Percentiles rank a stretch among this genome's conserved stretches.
Conservation (phyloP, 331 rosid genomes). For the Prunus yedoensis region DNA sequence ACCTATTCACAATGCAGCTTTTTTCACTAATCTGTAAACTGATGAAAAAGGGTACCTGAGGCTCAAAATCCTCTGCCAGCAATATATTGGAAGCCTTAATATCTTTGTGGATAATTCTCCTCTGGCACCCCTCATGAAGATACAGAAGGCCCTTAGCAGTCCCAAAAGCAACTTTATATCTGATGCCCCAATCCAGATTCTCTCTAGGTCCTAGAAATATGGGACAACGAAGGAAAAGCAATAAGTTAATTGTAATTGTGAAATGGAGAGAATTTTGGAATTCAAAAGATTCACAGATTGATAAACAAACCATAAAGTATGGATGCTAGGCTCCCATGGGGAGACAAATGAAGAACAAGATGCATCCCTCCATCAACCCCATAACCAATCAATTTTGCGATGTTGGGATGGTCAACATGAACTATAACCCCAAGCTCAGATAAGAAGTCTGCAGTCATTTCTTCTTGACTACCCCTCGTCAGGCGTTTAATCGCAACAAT, state of each 20-base stretch:
- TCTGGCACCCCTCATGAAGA: slow-evolving; percentile 93
- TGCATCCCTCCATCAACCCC: slow-evolving; percentile 99
- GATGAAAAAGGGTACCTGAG: slow-evolving; percentile 58
- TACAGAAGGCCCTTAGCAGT: slow-evolving; percentile 88
- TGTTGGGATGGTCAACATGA: slow-evolving; percentile 91
- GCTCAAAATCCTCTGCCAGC: slow-evolving; percentile 86
- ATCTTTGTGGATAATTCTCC: slow-evolving; percentile 94
- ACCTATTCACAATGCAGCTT: neutral
- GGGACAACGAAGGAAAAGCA: neutral
- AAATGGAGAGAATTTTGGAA: slow-evolving; percentile 3
- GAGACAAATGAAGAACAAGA: slow-evolving; percentile 92
- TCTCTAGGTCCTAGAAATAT: slow-evolving; percentile 68
- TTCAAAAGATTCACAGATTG: slow-evolving; percentile 15
- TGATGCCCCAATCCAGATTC: slow-evolving; percentile 68
- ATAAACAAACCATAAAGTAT: slow-evolving; percentile 73
- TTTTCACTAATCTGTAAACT: neutral
- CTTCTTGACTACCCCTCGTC: slow-evolving; percentile 79
- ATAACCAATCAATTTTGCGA: slow-evolving; percentile 92
- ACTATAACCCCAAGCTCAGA: slow-evolving; percentile 97
- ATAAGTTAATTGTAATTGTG: neutral
- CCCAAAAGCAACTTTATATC: slow-evolving; percentile 74
- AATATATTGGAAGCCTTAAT: slow-evolving; percentile 94
- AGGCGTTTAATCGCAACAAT: slow-evolving; percentile 75
- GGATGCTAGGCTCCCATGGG: slow-evolving; percentile 90
- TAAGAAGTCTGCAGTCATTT: slow-evolving; percentile 94